Conservation (phyloP, 1,139 yeast genomes). For the Hansenula lynferdii region DNA sequence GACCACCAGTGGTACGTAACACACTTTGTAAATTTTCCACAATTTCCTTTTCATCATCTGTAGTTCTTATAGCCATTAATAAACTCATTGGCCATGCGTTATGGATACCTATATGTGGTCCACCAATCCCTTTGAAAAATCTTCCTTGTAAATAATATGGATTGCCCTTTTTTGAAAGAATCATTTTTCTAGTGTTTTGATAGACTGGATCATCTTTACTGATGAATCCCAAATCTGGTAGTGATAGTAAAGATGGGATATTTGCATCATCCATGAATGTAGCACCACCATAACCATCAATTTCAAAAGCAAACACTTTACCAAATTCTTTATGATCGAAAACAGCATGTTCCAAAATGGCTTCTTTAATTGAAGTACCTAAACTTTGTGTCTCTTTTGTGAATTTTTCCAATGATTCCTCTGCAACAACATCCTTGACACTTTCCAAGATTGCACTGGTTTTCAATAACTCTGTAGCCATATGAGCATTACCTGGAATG, state of each 20-base stretch:
- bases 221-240: conserved; percentile 76
- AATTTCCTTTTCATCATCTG: conserved; percentile 69
- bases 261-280: conserved; percentile 89
- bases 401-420: conserved; percentile 11
- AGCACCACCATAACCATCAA: conserved; percentile 80
- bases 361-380: conserved; percentile 42
- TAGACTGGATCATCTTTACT: conserved; percentile 51
- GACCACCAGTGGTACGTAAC: conserved; percentile 60
- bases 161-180: conserved; percentile 63
- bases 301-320: conserved; percentile 79
- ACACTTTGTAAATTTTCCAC: conserved; percentile 41
- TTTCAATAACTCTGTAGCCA: conserved; percentile 49
- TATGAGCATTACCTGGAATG: conserved; percentile 82
- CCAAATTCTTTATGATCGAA: conserved; percentile 67
- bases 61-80: conserved; percentile 67
- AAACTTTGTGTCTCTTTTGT: conserved; percentile 29
- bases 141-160: conserved; percentile 70
- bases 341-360: conserved; percentile 61
- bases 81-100: conserved; percentile 93
- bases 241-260: conserved; percentile 73
- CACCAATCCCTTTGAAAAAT: conserved; percentile 74
- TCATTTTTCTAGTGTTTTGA: conserved; percentile 75
- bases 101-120: conserved; percentile 80
- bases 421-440: conserved; percentile 9
- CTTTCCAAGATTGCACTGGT: conserved; percentile 18